Evolutionary conservation across 176 grass and related monocot genomes (phyloP).

Genomic region (Typha latifolia): DNA sequence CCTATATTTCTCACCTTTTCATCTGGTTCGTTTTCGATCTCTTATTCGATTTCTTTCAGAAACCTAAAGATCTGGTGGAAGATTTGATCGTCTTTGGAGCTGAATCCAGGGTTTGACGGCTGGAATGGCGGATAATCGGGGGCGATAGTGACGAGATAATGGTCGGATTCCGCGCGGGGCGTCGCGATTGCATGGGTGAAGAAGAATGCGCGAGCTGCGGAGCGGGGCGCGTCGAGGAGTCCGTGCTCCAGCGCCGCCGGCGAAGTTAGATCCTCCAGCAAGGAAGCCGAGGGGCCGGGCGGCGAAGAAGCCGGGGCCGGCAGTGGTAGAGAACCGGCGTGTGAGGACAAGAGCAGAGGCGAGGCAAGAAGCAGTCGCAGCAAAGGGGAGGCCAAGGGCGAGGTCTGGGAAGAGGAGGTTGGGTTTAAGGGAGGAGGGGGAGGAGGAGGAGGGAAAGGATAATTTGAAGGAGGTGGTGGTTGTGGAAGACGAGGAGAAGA

Average conservation of each 20-base stretch:
- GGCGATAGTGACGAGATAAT: slow-evolving; percentile 10
- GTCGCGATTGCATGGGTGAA: slow-evolving; percentile 23
- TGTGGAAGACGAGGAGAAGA: slow-evolving; percentile 8
- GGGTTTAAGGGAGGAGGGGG: slow-evolving; percentile 10
- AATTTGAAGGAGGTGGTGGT: slow-evolving; percentile 19
- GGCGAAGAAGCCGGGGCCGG: slow-evolving; percentile 15
- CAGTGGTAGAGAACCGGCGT: slow-evolving; percentile 19
- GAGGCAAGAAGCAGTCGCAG: slow-evolving; percentile 20
- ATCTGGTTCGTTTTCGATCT: too few species aligned
- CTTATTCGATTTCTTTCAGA: neutral
- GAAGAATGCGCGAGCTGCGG: slow-evolving; percentile 27
- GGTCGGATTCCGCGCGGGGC: slow-evolving; percentile 7
- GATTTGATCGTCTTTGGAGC: neutral
- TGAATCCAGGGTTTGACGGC: neutral
- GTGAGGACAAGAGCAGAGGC: slow-evolving; percentile 22
- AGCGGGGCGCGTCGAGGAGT: slow-evolving; percentile 19
- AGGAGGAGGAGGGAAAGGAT: slow-evolving; percentile 32
- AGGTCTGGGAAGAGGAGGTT: slow-evolving; percentile 6
- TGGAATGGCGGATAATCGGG: slow-evolving; percentile 5
- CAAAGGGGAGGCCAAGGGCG: slow-evolving; percentile 20
- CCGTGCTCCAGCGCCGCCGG: slow-evolving; percentile 22
- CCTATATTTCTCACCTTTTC: too few species aligned
- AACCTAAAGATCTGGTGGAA: neutral
- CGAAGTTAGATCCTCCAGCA: slow-evolving; percentile 11
- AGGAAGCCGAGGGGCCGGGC: slow-evolving; percentile 14